Evolutionary conservation across 345 rosid genomes (phyloP).

Genomic region (Gossypium longicalyx): DNA sequence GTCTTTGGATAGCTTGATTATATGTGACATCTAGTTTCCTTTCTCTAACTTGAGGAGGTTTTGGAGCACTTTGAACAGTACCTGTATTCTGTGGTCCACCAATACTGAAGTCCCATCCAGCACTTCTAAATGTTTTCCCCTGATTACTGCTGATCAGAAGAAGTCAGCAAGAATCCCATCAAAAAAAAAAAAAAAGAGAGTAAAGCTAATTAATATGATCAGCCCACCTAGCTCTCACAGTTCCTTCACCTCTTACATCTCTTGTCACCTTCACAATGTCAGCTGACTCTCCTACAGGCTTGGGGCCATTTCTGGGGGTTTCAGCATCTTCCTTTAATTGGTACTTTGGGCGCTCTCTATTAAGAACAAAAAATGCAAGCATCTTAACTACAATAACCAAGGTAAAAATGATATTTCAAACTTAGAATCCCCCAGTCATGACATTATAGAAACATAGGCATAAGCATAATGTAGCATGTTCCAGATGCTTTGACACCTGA

Average conservation of each 20-base stretch:
- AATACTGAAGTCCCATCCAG: slow-evolving; percentile 98
- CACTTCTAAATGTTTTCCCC: slow-evolving; percentile 60
- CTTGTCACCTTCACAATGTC: slow-evolving; percentile 70
- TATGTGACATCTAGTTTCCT: slow-evolving; percentile 56
- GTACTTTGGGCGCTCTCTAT: slow-evolving; percentile 89
- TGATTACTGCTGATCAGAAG: slow-evolving; percentile 44
- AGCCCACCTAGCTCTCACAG: slow-evolving; percentile 62
- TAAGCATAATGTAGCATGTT: background rate
- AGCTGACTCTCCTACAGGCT: slow-evolving; percentile 44
- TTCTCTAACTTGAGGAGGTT: slow-evolving; percentile 85
- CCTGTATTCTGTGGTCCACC: slow-evolving; percentile 72
- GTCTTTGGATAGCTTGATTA: slow-evolving; percentile 50
- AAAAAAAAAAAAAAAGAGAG: slow-evolving; percentile 19
- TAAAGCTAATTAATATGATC: slow-evolving; percentile 18
- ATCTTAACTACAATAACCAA: slow-evolving; percentile 14
- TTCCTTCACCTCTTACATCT: slow-evolving; percentile 67
- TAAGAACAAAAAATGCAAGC: slow-evolving; percentile 22
- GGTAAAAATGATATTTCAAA: slow-evolving; percentile 3
- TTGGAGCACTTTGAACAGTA: slow-evolving; percentile 59
- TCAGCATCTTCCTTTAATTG: slow-evolving; percentile 62
- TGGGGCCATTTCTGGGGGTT: slow-evolving; percentile 43
- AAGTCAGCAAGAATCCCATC: slow-evolving; percentile 24
- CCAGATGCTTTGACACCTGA: slow-evolving; percentile 5
- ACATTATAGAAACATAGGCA: slow-evolving; percentile 11
- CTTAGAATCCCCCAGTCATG: slow-evolving; percentile 8